Evolutionary conservation across 2,329 filamentous ascomycete genomes (phyloP).

Genomic region (Colletotrichum neosansevieriae): DNA sequence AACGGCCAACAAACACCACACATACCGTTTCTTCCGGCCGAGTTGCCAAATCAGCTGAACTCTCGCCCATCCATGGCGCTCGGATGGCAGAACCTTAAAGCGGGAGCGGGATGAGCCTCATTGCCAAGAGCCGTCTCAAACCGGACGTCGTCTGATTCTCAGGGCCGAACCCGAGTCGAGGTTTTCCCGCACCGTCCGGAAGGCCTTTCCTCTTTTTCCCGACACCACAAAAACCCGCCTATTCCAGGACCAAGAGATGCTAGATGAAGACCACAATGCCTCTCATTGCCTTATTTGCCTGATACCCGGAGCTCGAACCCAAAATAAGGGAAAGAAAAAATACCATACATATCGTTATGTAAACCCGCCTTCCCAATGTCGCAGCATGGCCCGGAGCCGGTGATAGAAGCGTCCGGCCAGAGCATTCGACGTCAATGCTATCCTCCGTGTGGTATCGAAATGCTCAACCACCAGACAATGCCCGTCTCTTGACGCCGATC

Average conservation of each 20-base stretch:
- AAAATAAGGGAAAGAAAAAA: constrained; percentile 16
- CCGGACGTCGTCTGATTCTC: constrained; percentile 19
- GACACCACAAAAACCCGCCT: neutral
- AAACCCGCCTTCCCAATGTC: constrained; percentile 29
- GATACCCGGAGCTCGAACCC: constrained; percentile 16
- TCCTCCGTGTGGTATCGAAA: constrained; percentile 41
- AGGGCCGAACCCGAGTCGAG: constrained; percentile 11
- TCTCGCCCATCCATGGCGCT: constrained; percentile 1
- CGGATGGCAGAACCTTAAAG: constrained; percentile 21
- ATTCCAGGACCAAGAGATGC: constrained; percentile 2
- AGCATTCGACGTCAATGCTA: constrained; percentile 38
- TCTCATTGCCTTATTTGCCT: constrained; percentile 25
- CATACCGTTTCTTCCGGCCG: neutral
- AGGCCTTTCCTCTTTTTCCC: neutral
- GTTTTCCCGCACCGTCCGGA: neutral
- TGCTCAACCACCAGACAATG: constrained; percentile 38
- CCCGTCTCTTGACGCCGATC: constrained; percentile 50
- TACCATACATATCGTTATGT: constrained; percentile 39
- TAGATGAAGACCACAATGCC: constrained; percentile 29
- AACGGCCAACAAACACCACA: neutral
- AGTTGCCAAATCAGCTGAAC: constrained; percentile 15
- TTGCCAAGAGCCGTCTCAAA: constrained; percentile 3
- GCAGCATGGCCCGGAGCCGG: constrained; percentile 36
- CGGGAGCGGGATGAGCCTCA: constrained; percentile 6
- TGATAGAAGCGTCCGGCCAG: constrained; percentile 32